phyloP scores from a whole-genome alignment of 306 rosid genomes.

The Sindora glabra region DNA sequence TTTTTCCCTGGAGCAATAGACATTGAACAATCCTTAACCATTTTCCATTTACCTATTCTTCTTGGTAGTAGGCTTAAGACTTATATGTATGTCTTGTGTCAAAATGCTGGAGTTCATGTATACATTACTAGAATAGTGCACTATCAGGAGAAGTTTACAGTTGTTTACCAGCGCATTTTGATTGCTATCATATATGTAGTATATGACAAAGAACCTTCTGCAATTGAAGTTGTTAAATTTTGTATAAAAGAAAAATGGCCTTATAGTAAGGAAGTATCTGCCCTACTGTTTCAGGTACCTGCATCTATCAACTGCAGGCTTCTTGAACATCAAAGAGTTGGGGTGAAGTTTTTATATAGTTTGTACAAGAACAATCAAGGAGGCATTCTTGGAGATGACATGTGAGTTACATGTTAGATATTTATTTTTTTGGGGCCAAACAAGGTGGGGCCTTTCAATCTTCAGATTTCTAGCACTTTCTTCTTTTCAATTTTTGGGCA shows the following conservation, averaged over 20 bases:
- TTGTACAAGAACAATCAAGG: conserved; percentile 82
- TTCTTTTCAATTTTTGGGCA: too few species aligned
- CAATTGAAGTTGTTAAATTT: conserved; percentile 6
- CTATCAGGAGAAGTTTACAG: background rate
- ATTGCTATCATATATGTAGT: background rate
- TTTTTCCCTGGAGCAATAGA: background rate
- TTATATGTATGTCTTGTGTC: background rate
- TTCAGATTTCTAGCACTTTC: too few species aligned
- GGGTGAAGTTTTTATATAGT: conserved; percentile 65
- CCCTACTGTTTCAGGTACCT: conserved; percentile 71
- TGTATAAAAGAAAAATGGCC: background rate
- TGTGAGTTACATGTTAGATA: conserved; percentile 38
- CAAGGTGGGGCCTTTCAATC: too few species aligned
- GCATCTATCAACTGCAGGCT: conserved; percentile 85
- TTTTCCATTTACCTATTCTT: background rate
- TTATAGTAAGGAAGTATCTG: background rate
- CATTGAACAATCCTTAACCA: background rate
- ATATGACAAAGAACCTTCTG: background rate
- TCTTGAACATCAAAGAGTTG: conserved; percentile 85
- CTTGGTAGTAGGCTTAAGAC: background rate
- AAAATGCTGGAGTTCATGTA: background rate
- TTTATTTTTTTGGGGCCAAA: background rate
- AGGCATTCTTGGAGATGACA: conserved; percentile 97
- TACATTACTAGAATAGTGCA: background rate
- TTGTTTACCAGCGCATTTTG: background rate